Evolutionary conservation across 1,284 basidiomycete genomes (phyloP), one percentile per base, ranked within the genome.

Genomic region (Trametes sp.): DNA sequence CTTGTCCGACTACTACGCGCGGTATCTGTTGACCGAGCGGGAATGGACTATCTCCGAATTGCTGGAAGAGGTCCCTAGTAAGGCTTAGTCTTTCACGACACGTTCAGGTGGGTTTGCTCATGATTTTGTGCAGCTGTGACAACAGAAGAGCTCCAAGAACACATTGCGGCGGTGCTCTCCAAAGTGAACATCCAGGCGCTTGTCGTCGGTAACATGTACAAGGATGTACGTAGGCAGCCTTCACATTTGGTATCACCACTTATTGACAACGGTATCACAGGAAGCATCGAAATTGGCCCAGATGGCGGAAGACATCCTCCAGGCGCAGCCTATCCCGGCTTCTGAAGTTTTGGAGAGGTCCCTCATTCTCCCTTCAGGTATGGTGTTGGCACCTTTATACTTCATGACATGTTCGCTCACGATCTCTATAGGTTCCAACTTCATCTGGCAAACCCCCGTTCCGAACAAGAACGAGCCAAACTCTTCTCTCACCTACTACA

Each of bases 391-490:
- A 19, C 7, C 11, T 45, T 36, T 13, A n/a, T 28, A 2, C 14
- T 45, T 59, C 66, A 67, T 50, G 19, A 54, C 36, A 46, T 57
- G 14, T 26, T 14, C 46, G 8, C 35, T 46, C 31, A 53, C 16
- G 1, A n/a, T 4, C 4, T 9, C 0, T 38, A 11, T 24, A 94
- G 89, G 83, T 38, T 87, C 87, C 61, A 90, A 97, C 75, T 84
- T 85, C 70, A 81, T 91, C 54, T 93, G 89, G 84, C 81, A 86
- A 16, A 74, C 86, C 11, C 80, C 84, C 0, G 88, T 98, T n/a
- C 87, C 88, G 16, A 98, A 99, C 76, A 83, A 88, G 4, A 88
- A 93, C 69, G 94, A 99, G 77, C 81, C 90, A 54, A 99, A 99
- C 80, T 94, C 90, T 19, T 86, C 90, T 21, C 75, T 97, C 65